A percentile compares a stretch with the other conserved stretches of the same genome.
These are phyloP conservation scores for Yamadazyma aaseri DNA, from an alignment of 1,139 yeast species.

Conservation along the genomic window DNA sequence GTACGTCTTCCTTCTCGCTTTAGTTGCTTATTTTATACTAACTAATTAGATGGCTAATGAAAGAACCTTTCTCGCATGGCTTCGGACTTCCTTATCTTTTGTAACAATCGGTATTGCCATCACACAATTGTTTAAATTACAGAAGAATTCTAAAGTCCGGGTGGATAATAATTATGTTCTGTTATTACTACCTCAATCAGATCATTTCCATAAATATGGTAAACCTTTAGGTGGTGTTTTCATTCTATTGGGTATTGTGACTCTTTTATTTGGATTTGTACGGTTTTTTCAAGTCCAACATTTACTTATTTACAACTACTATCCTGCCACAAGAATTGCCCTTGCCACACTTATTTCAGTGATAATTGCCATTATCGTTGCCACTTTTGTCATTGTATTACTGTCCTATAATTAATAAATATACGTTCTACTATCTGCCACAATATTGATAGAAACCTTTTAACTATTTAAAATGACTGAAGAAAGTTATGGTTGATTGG, in stretches of 20 bases:
- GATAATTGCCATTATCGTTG: slow-evolving; percentile 21
- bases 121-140: slow-evolving; percentile 40
- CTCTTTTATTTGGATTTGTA: slow-evolving; percentile 31
- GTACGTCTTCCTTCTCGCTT: no score
- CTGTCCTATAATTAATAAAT: slow-evolving; percentile 10
- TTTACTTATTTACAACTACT: slow-evolving; percentile 24
- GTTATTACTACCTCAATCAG: slow-evolving; percentile 6
- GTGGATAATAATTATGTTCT: slow-evolving; percentile 15
- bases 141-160: slow-evolving; percentile 19
- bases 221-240: slow-evolving; percentile 38
- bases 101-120: slow-evolving; percentile 44
- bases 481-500: no score
- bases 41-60: slow-evolving; percentile 59
- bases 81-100: slow-evolving; percentile 54
- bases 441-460: no score
- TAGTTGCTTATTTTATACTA: slow-evolving; percentile 8
- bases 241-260: slow-evolving; percentile 34
- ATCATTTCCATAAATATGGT: slow-evolving; percentile 22
- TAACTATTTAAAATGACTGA: no score
- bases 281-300: slow-evolving; percentile 38
- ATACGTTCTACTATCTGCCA: not conserved
- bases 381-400: slow-evolving; percentile 25
- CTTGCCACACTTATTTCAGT: slow-evolving; percentile 20
- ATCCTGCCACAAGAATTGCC: slow-evolving; percentile 31
- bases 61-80: slow-evolving; percentile 75